Evolutionary conservation across 2,329 filamentous ascomycete genomes (phyloP), one percentile per base, ranked within the genome.

Genomic region (Xylariaceae sp.): DNA sequence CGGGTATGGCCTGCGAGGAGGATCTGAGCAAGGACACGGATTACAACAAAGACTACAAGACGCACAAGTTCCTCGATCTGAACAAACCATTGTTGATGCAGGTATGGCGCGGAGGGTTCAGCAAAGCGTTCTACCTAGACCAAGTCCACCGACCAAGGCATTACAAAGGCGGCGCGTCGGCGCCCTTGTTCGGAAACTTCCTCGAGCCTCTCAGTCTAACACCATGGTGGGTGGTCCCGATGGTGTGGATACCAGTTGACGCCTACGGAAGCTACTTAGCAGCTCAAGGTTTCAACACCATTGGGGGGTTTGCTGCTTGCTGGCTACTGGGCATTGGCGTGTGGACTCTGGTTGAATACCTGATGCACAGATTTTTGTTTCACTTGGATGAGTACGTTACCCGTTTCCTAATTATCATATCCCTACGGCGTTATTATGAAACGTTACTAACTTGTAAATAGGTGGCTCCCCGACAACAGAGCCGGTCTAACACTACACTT

Each of bases 171-270:
- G 94, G 94, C 51, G 83, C 84, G 54, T 96, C 90, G 6, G 94
- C 94, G 35, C 94, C 94, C 17, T 73, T 99, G 19, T 99, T 99
- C 70, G 94, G 94, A 52, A 97, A 99, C 72, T 95, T 99, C 68
- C 76, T 99, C n/a, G 94, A 99, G 72, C 94, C 94, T n/a, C 74
- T 99, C 51, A 91, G 86, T 68, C 87, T 91, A 77, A 99, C 94
- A 2, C 82, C 94, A 1, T 99, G 94, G 94, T 99, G 86, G 83
- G 68, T 95, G 40, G 78, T 99, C 11, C 94, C 94, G 2, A 76
- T 76, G 0, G 53, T 95, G 1, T 99, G 94, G 94, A 67, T 94
- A 39, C 94, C 94, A n/a, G 80, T 76, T 15, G 80, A 96, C 39
- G 61, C 74, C 10, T 96, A 90, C 64, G 90, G 88, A 22, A 81